Percentiles rank a stretch among this genome's conserved stretches.
Evolutionary conservation across 164 flowering plant genomes (phyloP).

Genomic region (Vitis cinerea): DNA sequence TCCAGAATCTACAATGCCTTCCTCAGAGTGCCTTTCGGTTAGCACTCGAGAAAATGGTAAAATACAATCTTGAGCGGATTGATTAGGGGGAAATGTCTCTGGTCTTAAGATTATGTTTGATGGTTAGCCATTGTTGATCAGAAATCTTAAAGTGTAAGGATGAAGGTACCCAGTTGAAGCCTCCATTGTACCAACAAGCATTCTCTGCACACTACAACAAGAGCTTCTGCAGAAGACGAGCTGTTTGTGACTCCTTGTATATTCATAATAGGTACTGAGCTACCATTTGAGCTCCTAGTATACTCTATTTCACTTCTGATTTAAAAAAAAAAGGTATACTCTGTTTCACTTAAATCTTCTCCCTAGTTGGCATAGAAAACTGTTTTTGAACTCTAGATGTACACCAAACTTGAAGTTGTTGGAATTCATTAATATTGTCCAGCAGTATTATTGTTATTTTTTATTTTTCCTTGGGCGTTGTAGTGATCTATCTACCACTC

Average conservation of each 20-base stretch:
- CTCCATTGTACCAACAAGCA: neutral
- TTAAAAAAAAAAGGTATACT: too few relatives aligned
- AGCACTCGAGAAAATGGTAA: slow-evolving; percentile 83
- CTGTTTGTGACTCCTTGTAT: slow-evolving; percentile 9
- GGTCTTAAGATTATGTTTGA: neutral
- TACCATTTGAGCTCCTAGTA: slow-evolving; percentile 11
- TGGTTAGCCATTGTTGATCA: neutral
- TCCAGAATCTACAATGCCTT: slow-evolving; percentile 69
- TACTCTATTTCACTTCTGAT: slow-evolving; percentile 5
- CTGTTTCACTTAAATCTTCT: too few relatives aligned
- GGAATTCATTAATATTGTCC: too few relatives aligned
- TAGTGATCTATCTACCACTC: too few relatives aligned
- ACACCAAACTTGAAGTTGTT: too few relatives aligned
- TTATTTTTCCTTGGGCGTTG: too few relatives aligned
- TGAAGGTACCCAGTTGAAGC: neutral
- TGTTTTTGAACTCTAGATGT: too few relatives aligned
- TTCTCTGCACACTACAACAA: neutral
- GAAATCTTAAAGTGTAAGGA: neutral
- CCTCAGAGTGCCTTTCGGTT: slow-evolving; percentile 55
- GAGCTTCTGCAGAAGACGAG: slow-evolving; percentile 5
- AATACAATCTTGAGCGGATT: slow-evolving; percentile 71
- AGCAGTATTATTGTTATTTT: too few relatives aligned
- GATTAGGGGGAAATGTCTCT: slow-evolving; percentile 32
- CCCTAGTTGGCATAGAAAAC: too few relatives aligned
- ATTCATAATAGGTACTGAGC: slow-evolving; percentile 10